These are phyloP conservation scores for Trichophyton schoenleinii DNA, from an alignment of 2,329 filamentous ascomycete genomes.

Conservation along the genomic window DNA sequence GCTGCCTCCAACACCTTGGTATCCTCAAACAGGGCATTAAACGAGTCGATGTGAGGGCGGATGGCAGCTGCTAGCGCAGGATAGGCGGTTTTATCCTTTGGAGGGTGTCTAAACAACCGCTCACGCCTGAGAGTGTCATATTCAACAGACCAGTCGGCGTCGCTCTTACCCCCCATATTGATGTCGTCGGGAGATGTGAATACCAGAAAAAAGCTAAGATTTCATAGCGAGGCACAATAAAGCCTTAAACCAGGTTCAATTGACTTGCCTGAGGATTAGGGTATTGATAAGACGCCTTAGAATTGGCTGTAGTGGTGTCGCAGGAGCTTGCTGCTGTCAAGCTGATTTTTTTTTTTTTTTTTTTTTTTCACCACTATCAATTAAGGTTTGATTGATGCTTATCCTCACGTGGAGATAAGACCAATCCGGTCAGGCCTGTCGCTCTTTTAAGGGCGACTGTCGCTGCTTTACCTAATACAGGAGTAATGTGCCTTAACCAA, in stretches of 20 bases:
- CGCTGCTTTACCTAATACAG: background rate
- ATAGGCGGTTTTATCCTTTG: constrained; percentile 75
- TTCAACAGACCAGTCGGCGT: constrained; percentile 67
- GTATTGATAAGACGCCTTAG: background rate
- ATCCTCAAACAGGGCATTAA: constrained; percentile 74
- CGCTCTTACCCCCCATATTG: constrained; percentile 43
- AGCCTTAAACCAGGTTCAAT: background rate
- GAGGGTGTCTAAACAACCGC: constrained; percentile 76
- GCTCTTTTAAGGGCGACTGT: background rate
- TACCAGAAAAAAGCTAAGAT: background rate
- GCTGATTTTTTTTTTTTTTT: background rate
- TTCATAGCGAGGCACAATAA: background rate
- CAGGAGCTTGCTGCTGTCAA: background rate
- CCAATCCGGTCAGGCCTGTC: background rate
- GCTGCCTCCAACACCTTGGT: constrained; percentile 63
- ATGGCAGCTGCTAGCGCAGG: constrained; percentile 77
- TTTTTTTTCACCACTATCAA: constrained; percentile 28
- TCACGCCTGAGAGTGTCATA: constrained; percentile 80
- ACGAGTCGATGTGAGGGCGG: constrained; percentile 84
- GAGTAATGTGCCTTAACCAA: background rate
- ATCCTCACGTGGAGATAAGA: constrained; percentile 32
- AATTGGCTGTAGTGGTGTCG: background rate
- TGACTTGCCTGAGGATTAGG: background rate
- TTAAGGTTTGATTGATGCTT: constrained; percentile 16
- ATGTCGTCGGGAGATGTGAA: background rate